Evolutionary conservation across 2,329 filamentous ascomycete species (phyloP).

Genomic region (Sarocladiaceae sp.): DNA sequence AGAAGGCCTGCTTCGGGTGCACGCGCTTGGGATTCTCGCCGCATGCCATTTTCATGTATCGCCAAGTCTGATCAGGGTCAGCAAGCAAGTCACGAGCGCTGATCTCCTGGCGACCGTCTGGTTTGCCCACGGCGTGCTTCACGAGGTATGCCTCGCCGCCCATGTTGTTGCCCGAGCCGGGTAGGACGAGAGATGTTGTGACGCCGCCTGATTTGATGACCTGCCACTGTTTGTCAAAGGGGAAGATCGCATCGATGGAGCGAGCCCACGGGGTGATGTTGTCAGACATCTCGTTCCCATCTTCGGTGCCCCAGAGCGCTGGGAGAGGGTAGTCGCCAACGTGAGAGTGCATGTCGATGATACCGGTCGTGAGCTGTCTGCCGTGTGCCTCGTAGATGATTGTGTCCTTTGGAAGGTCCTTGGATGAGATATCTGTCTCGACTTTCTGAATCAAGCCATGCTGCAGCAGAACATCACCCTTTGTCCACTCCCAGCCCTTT

Average conservation of each 20-base stretch:
- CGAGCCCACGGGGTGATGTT: slow-evolving; percentile 64
- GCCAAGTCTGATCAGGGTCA: slow-evolving; percentile 47
- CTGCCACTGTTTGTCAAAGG: slow-evolving; percentile 21
- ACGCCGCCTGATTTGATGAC: slow-evolving; percentile 38
- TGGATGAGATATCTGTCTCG: slow-evolving; percentile 32
- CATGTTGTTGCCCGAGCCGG: slow-evolving; percentile 67
- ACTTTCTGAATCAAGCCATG: slow-evolving; percentile 55
- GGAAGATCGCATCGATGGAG: slow-evolving; percentile 53
- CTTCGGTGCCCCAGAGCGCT: slow-evolving; percentile 43
- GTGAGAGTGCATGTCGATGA: slow-evolving; percentile 69
- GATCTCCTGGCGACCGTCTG: slow-evolving; percentile 55
- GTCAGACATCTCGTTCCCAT: slow-evolving; percentile 57
- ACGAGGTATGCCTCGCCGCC: slow-evolving; percentile 64
- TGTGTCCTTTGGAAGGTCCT: slow-evolving; percentile 38
- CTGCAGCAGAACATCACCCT: slow-evolving; percentile 54
- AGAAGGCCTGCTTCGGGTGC: slow-evolving; percentile 48
- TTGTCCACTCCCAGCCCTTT: slow-evolving; percentile 53
- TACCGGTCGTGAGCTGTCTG: slow-evolving; percentile 56
- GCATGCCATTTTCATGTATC: slow-evolving; percentile 73
- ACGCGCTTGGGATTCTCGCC: slow-evolving; percentile 62
- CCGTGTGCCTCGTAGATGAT: slow-evolving; percentile 53
- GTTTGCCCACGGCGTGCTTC: slow-evolving; percentile 58
- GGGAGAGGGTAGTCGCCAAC: slow-evolving; percentile 56
- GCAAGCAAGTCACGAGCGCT: slow-evolving; percentile 59
- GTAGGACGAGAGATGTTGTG: slow-evolving; percentile 36